Conservation (phyloP, 2,329 filamentous ascomycete species). For the Cadophora malorum region DNA sequence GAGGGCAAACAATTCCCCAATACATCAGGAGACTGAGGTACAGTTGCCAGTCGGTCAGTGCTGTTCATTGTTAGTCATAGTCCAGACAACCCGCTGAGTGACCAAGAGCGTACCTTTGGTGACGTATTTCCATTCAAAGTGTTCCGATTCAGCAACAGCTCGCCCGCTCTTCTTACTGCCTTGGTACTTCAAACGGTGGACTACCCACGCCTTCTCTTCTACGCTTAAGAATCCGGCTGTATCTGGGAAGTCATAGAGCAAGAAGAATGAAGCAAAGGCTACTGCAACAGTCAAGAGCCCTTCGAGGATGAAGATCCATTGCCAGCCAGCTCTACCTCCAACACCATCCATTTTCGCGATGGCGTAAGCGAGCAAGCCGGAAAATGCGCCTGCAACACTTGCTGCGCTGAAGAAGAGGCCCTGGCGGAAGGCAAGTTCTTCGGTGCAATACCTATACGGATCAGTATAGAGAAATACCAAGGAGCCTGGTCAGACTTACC, state of each 20-base stretch:
- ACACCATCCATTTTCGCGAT: conserved; percentile 56
- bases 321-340: conserved; percentile 52
- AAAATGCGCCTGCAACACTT: conserved; percentile 52
- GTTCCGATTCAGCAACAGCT: conserved; percentile 41
- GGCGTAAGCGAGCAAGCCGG: conserved; percentile 52
- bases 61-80: conserved; percentile 26
- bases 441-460: conserved; percentile 17
- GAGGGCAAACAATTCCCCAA: conserved; percentile 63
- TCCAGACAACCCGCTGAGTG: not conserved
- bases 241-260: conserved; percentile 55
- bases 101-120: conserved; percentile 17
- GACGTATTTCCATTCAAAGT: conserved; percentile 47
- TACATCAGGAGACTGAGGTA: conserved; percentile 57
- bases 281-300: conserved; percentile 46
- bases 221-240: conserved; percentile 51
- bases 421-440: conserved; percentile 17
- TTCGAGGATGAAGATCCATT: conserved; percentile 47
- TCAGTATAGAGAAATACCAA: not conserved
- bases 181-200: conserved; percentile 40
- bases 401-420: conserved; percentile 47
- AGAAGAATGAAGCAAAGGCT: conserved; percentile 49
- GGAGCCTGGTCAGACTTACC: not conserved
- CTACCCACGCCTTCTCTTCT: conserved; percentile 45
- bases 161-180: conserved; percentile 34
- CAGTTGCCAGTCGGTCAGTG: conserved; percentile 55